phyloP scores from a whole-genome alignment of 139 green algal species.

The Chlorella ohadii region DNA sequence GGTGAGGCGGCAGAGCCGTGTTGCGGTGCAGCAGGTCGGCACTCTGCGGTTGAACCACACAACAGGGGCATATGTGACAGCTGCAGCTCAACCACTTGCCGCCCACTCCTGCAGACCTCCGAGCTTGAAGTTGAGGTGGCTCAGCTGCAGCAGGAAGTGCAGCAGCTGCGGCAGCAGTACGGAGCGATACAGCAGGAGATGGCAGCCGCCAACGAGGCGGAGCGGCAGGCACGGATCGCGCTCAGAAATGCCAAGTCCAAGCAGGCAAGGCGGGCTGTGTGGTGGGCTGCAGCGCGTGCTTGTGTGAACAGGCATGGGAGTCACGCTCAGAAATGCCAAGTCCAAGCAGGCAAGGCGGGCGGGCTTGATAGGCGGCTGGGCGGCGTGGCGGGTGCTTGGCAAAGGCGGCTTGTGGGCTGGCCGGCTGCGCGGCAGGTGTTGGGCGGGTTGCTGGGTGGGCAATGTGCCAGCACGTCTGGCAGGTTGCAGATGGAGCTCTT shows the following conservation, averaged over 20 bases:
- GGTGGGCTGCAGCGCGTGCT: background rate
- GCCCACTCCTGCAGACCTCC: background rate
- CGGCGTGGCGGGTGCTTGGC: too few relatives aligned
- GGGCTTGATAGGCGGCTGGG: too few relatives aligned
- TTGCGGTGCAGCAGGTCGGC: too few relatives aligned
- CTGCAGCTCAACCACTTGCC: too few relatives aligned
- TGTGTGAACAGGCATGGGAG: background rate
- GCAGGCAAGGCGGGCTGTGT: background rate
- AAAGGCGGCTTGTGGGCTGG: too few relatives aligned
- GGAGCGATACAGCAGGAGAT: background rate
- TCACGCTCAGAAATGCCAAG: conserved; percentile 1
- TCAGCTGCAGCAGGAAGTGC: background rate
- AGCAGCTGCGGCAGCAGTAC: background rate
- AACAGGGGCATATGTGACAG: too few relatives aligned
- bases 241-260: conserved; percentile 11
- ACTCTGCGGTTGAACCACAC: too few relatives aligned
- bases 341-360: background rate
- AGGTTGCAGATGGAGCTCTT: too few relatives aligned
- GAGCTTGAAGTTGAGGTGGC: conserved; percentile 22
- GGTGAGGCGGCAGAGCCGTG: too few relatives aligned
- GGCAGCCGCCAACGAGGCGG: background rate
- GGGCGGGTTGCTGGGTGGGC: too few relatives aligned
- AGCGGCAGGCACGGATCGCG: background rate
- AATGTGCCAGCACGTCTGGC: too few relatives aligned
- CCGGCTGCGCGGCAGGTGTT: too few relatives aligned